These are phyloP conservation scores for Pseudocercospora crystallina DNA, from an alignment of 2,329 filamentous ascomycete genomes.

Conservation along the genomic window DNA sequence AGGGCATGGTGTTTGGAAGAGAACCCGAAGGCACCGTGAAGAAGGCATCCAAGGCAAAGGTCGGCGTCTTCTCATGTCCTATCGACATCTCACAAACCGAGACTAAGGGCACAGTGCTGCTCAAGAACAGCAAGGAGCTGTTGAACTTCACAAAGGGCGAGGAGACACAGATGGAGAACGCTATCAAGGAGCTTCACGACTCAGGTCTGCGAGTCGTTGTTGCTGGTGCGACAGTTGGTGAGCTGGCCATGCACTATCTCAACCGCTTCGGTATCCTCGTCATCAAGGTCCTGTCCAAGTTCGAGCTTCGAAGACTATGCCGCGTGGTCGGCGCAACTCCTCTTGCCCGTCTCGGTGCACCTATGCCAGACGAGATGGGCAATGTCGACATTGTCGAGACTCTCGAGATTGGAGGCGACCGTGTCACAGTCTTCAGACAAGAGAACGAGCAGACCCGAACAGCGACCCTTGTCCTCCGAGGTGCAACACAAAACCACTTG, in stretches of 20 bases:
- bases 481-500: slow-evolving; percentile 95
- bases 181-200: slow-evolving; percentile 94
- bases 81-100: slow-evolving; percentile 96
- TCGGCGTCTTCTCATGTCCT: slow-evolving; percentile 93
- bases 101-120: slow-evolving; percentile 94
- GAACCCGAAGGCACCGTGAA: slow-evolving; percentile 89
- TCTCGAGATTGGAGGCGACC: slow-evolving; percentile 93
- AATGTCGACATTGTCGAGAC: slow-evolving; percentile 93
- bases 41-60: slow-evolving; percentile 90
- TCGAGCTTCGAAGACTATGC: slow-evolving; percentile 91
- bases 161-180: slow-evolving; percentile 83
- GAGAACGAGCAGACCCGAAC: slow-evolving; percentile 90
- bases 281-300: slow-evolving; percentile 97
- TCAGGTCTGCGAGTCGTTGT: slow-evolving; percentile 89
- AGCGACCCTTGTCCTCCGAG: slow-evolving; percentile 88
- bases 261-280: slow-evolving; percentile 95
- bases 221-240: slow-evolving; percentile 89
- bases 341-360: slow-evolving; percentile 89
- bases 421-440: slow-evolving; percentile 97
- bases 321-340: slow-evolving; percentile 94
- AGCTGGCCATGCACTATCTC: slow-evolving; percentile 94
- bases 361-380: slow-evolving; percentile 99
- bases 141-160: slow-evolving; percentile 97
- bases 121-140: slow-evolving; percentile 99
- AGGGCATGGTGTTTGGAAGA: slow-evolving; percentile 97